Evolutionary conservation across 495 filamentous ascomycete species (phyloP), one percentile per base, ranked within the genome.

Genomic region (Lasiosphaeriaceae sp.): DNA sequence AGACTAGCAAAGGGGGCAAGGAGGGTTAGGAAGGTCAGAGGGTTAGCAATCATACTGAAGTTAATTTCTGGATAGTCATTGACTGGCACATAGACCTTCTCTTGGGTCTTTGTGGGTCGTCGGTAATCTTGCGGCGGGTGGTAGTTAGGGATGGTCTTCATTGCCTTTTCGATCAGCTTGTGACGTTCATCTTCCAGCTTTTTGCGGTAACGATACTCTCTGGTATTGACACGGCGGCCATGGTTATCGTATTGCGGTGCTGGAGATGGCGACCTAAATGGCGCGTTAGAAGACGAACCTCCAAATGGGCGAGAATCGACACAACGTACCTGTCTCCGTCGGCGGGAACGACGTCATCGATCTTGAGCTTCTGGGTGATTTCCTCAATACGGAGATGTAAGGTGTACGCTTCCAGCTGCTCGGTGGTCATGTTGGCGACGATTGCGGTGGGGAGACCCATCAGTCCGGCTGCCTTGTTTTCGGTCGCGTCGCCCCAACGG

Each of bases 21-120:
- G 78, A 67, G 69, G 83, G 54, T 88, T 82, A 76, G 75, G 83
- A 84, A 76, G 74, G 86, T 89, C 87, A 90, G 87, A 91, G 90
- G 92, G 91, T 96, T 96, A 95, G 91, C 86, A 89, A 92, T 93
- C 92, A 90, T 96, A 98, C 94, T 97, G 90, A 97, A 99, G 89
- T 99, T 99, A 89, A 99, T 97, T 77, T 97, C 95, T 82, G 95
- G 95, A 78, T 99, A 99, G 76, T 99, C 95, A 86, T 97, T 97
- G 79, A 98, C 94, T 67, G 94, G 94, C 70, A 98, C 94, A 73
- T 98, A 98, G 86, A 98, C 93, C 83, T 97, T 98, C 85, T 98
- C 94, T 76, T 97, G 92, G 67, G 94, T 97, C 89, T 97, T 98
- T 67, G 92, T 96, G 37, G 94, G 94, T 54, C 94, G 90, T 70